Evolutionary conservation across 306 rosid genomes (phyloP).

Genomic region (Sesbania bispinosa): DNA sequence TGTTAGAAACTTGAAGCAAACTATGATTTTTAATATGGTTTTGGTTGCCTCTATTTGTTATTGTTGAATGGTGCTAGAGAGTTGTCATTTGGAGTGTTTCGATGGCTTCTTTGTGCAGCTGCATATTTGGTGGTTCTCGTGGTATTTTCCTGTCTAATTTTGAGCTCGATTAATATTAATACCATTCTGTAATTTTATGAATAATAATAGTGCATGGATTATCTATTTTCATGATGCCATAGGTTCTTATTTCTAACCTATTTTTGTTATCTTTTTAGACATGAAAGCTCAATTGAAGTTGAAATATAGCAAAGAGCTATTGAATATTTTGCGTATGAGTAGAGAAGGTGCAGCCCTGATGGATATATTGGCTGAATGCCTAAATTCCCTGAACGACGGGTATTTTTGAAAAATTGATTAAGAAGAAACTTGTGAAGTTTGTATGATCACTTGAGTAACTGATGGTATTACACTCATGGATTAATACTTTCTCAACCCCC

Average conservation of each 20-base stretch:
- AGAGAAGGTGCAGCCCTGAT: conserved; percentile 82
- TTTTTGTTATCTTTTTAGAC: conserved; percentile 49
- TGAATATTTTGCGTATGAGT: conserved; percentile 88
- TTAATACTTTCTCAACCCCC: conserved; percentile 41
- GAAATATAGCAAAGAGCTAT: conserved; percentile 99
- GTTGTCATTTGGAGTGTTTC: too few relatives aligned
- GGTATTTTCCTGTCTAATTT: too few relatives aligned
- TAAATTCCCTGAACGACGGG: conserved; percentile 98
- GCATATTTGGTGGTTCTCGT: too few relatives aligned
- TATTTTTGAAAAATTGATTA: conserved; percentile 34
- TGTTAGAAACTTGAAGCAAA: too few relatives aligned
- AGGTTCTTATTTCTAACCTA: conserved; percentile 35
- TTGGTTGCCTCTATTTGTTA: too few relatives aligned
- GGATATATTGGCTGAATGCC: conserved; percentile 99
- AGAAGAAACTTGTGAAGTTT: conserved; percentile 11
- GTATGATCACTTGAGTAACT: conserved; percentile 22
- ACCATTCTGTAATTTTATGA: too few relatives aligned
- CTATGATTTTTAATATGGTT: too few relatives aligned
- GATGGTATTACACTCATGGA: neutral
- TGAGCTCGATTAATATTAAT: too few relatives aligned
- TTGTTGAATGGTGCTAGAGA: too few relatives aligned
- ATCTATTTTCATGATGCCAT: conserved; percentile 5
- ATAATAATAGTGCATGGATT: too few relatives aligned
- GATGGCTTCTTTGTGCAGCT: too few relatives aligned
- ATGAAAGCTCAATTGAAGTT: conserved; percentile 97